Evolutionary conservation across 345 rosid genomes (phyloP).

Genomic region (Eucalyptus pauciflora): DNA sequence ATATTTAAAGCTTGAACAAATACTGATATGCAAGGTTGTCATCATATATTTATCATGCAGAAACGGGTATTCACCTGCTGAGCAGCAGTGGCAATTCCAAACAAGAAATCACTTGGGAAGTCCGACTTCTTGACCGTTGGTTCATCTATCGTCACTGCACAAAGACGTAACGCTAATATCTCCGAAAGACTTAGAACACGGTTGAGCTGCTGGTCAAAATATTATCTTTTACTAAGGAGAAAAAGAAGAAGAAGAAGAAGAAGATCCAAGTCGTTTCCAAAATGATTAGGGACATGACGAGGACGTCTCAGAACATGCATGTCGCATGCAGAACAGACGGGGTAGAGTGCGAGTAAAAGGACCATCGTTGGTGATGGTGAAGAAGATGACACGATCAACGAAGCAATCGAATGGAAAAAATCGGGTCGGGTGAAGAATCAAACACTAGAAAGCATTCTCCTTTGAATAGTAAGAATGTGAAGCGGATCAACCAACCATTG

Average conservation of each 20-base stretch:
- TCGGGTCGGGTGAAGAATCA: no score
- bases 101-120: constrained; percentile 22
- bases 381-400: no score
- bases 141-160: not conserved
- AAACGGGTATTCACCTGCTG: constrained; percentile 11
- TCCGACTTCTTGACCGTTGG: constrained; percentile 5
- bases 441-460: no score
- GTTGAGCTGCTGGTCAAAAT: not conserved
- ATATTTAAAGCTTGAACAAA: not conserved
- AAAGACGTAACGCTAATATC: not conserved
- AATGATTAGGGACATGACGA: not conserved
- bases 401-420: no score
- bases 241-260: not conserved
- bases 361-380: no score
- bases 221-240: not conserved
- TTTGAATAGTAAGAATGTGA: no score
- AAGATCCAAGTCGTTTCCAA: not conserved
- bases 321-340: not conserved
- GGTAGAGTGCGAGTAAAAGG: no score
- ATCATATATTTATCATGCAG: not conserved
- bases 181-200: not conserved
- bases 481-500: not conserved
- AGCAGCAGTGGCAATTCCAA: constrained; percentile 28
- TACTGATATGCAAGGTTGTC: not conserved
- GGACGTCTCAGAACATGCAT: not conserved